A percentile compares a stretch with the other conserved stretches of the same genome.
These are phyloP conservation scores for Ceratocystis eucalypticola DNA, from an alignment of 2,329 filamentous ascomycete genomes.

Conservation along the genomic window DNA sequence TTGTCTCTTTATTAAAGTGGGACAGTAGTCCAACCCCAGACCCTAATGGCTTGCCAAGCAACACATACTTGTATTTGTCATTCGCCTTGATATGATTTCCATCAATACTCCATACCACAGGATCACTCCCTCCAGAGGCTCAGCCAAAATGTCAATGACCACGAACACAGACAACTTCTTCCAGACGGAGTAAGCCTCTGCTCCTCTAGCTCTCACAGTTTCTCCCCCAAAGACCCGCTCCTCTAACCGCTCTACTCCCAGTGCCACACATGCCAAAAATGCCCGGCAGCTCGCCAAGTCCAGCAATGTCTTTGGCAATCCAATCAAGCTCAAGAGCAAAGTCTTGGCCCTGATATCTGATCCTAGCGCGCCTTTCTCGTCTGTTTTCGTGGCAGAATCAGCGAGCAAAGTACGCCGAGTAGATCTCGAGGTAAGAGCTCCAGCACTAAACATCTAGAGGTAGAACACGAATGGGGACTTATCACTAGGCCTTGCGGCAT, in stretches of 20 bases:
- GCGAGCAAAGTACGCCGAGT: conserved; percentile 66
- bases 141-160: conserved; percentile 29
- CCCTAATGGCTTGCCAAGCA: too few relatives aligned
- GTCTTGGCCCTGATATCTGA: conserved; percentile 62
- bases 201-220: neutral
- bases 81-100: too few relatives aligned
- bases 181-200: conserved; percentile 62
- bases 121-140: neutral
- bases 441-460: neutral
- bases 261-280: conserved; percentile 36
- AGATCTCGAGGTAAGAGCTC: conserved; percentile 50
- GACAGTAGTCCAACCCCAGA: too few relatives aligned
- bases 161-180: conserved; percentile 75
- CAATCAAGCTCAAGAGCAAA: conserved; percentile 72
- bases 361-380: conserved; percentile 42
- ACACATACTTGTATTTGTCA: too few relatives aligned
- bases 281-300: conserved; percentile 55
- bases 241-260: conserved; percentile 24
- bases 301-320: conserved; percentile 66
- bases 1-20: too few relatives aligned
- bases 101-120: neutral
- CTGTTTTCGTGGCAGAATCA: conserved; percentile 73
- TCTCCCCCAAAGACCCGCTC: neutral
- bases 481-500: too few relatives aligned
- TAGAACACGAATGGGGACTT: too few relatives aligned